A percentile compares a stretch with the other conserved stretches of the same genome.
Conservation (phyloP, 352 stramenopile species). For the Elongisporangium undulatum region DNA sequence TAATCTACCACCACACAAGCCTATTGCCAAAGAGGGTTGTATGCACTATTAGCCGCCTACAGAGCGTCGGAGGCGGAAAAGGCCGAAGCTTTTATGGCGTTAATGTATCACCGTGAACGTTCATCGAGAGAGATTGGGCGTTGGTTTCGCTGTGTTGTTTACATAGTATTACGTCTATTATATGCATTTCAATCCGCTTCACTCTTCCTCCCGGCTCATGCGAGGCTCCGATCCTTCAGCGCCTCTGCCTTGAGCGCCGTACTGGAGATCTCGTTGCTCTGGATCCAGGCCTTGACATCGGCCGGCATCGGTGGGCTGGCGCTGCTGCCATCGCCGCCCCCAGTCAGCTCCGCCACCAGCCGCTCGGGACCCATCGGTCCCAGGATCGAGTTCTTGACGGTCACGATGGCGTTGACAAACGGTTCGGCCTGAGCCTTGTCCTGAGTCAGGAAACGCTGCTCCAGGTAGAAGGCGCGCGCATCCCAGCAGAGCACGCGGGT, state of each 20-base stretch:
- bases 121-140: background rate
- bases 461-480: constrained; percentile 78
- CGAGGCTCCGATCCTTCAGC: background rate
- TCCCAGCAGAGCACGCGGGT: constrained; percentile 81
- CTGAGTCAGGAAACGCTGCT: constrained; percentile 78
- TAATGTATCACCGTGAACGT: background rate
- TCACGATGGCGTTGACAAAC: constrained; percentile 86
- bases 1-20: background rate
- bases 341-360: constrained; percentile 55
- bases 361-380: constrained; percentile 46
- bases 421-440: constrained; percentile 10
- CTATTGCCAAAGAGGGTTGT: background rate
- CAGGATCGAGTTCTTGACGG: constrained; percentile 85
- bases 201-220: background rate
- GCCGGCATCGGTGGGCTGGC: constrained; percentile 32
- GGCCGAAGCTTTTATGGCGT: too few species aligned
- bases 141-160: background rate
- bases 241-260: constrained; percentile 37
- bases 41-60: background rate
- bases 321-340: constrained; percentile 18
- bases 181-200: background rate
- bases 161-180: background rate
- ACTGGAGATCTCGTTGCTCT: constrained; percentile 74
- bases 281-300: constrained; percentile 63
- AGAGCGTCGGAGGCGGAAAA: too few species aligned